Evolutionary conservation across 306 rosid genomes (phyloP).

Genomic region (Aeschynomene evenia): DNA sequence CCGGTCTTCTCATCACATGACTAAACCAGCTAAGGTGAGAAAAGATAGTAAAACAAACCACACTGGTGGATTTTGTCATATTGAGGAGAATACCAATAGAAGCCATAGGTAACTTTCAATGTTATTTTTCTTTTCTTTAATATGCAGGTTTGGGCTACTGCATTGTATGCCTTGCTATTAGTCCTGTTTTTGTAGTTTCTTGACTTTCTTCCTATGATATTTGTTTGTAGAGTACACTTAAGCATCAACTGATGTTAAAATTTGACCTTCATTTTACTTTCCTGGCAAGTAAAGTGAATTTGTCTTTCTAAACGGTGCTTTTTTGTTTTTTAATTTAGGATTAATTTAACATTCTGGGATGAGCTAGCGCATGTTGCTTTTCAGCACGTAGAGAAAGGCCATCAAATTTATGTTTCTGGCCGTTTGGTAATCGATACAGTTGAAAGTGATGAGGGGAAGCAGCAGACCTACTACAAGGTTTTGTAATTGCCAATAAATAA

Average conservation of each 20-base stretch:
- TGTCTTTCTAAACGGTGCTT: slow-evolving; percentile 3
- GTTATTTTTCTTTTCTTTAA: neutral
- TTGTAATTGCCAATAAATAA: neutral
- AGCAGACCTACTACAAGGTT: slow-evolving; percentile 87
- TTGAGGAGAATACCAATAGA: neutral
- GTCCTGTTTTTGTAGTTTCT: neutral
- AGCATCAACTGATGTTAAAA: neutral
- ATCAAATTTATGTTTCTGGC: slow-evolving; percentile 74
- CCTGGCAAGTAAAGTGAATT: neutral
- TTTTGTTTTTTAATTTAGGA: slow-evolving; percentile 42
- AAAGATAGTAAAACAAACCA: neutral
- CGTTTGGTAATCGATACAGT: slow-evolving; percentile 75
- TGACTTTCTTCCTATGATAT: neutral
- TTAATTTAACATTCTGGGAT: slow-evolving; percentile 84
- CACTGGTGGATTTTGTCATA: neutral
- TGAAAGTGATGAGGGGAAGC: slow-evolving; percentile 70
- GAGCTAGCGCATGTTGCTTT: slow-evolving; percentile 76
- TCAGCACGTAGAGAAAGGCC: slow-evolving; percentile 75
- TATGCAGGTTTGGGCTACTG: neutral
- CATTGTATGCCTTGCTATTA: neutral
- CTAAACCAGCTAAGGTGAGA: neutral
- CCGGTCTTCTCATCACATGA: neutral
- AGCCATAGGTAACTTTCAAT: neutral
- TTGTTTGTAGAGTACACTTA: neutral
- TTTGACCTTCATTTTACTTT: neutral